Conservation (phyloP, 306 rosid genomes). For the Urtica urens region DNA sequence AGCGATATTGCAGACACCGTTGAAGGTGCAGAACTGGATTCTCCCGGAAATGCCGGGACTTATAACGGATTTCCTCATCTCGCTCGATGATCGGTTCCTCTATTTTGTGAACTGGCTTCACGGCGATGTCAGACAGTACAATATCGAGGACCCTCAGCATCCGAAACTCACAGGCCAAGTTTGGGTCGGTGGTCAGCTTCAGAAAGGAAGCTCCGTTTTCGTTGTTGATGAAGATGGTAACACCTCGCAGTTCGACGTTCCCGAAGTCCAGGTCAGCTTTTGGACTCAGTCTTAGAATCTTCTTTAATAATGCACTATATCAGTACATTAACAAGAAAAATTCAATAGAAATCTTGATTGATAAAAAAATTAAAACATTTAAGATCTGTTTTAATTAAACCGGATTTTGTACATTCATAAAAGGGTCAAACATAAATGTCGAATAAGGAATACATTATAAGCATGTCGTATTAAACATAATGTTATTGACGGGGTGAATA, state of each 20-base stretch:
- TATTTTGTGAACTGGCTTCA: slow-evolving; percentile 95
- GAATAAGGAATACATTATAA: no score
- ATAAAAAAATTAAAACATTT: no score
- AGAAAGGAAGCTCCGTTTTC: slow-evolving; percentile 59
- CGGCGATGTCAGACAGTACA: slow-evolving; percentile 84
- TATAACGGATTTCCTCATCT: slow-evolving; percentile 73
- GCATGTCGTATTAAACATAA: no score
- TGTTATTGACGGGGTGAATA: no score
- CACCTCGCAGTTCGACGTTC: slow-evolving; percentile 65
- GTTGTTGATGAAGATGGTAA: slow-evolving; percentile 58
- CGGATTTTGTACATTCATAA: no score
- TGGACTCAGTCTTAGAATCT: no score
- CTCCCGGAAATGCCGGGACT: slow-evolving; percentile 98
- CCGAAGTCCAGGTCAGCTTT: slow-evolving; percentile 62
- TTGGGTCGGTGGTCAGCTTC: slow-evolving; percentile 79
- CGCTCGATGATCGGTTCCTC: slow-evolving; percentile 81
- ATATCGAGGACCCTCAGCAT: slow-evolving; percentile 60
- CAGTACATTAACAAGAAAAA: no score
- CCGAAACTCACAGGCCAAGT: slow-evolving; percentile 71
- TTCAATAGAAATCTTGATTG: no score
- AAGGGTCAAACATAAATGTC: no score
- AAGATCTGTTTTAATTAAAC: no score
- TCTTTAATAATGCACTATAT: no score
- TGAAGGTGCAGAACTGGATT: slow-evolving; percentile 89
- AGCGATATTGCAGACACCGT: slow-evolving; percentile 50